Base-by-base conservation (phyloP, 73 alveolate genomes). In the Durusdinium trenchii region DNA sequence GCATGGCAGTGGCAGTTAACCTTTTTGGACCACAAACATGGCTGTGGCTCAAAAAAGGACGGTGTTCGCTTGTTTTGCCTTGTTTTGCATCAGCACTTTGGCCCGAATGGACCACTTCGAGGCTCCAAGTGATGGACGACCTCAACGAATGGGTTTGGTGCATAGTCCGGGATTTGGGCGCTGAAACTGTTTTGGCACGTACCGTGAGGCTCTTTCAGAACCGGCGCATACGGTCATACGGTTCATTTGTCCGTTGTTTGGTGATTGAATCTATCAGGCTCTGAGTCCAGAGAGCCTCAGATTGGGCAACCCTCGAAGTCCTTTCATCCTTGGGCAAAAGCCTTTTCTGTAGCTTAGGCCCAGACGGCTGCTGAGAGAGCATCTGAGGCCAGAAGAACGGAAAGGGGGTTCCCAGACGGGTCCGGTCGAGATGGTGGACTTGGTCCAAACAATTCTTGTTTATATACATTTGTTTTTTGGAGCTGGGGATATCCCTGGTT, bases 61-160 rank as follows among this genome's bases (percentile, higher is more conserved):
- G 81, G 81, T 18, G 81, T 67, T 67, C 1, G 36, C 81, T 67
- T 32, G 73, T 60, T 60, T 23, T 64, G 42, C 9, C 45, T 23
- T 23, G 78, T 64, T n/a, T 42, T 64, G 7, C 78, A 64, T 26
- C 78, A 64, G 6, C 78, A 64, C 16, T 9, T 10, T 23, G 78
- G 42, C 38, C 9, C 16, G 23, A 42, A 50, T 10, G 35, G 5
- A 12, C 69, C 5, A 20, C 9, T 78, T 50, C n/a, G 61, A 91
- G 90, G 89, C 86, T 64, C 46, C 98, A 91, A 42, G 98, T 91
- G 23, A 73, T 91, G 89, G 98, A 91, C 60, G 98, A 91, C 78
- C 47, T 91, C 78, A 54, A 71, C 20, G 98, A 91, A 45, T 91
- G 98, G 98, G 98, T 79, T 48, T n/a, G n/a, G n/a, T n/a, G n/a